These are phyloP conservation scores for Hypoxylon crocopeplum DNA, from an alignment of 495 filamentous ascomycete species.

Conservation along the genomic window DNA sequence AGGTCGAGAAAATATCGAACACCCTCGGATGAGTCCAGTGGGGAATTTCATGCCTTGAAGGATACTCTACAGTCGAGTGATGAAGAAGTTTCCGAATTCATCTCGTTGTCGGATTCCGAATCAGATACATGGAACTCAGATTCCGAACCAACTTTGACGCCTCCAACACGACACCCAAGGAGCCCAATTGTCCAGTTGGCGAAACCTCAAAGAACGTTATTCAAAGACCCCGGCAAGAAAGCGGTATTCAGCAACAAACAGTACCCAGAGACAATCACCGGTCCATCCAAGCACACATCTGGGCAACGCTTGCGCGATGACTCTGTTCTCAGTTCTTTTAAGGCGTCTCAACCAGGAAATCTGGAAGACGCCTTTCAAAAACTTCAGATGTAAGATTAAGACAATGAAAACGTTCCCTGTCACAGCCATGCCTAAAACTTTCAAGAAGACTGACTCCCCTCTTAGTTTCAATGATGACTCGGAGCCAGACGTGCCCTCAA, in stretches of 20 bases:
- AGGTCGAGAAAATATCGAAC: neutral
- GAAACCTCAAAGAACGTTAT: constrained; percentile 26
- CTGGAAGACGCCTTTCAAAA: constrained; percentile 40
- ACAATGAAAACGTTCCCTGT: neutral
- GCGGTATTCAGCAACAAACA: constrained; percentile 9
- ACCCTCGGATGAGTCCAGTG: constrained; percentile 1
- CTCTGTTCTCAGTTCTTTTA: constrained; percentile 3
- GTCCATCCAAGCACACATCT: constrained; percentile 15
- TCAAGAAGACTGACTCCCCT: constrained; percentile 13
- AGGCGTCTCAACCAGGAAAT: constrained; percentile 17
- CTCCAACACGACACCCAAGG: constrained; percentile 19
- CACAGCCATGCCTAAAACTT: neutral
- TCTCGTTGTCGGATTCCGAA: constrained; percentile 22
- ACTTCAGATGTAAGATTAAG: constrained; percentile 38
- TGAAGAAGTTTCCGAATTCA: constrained; percentile 34
- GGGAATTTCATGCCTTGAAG: constrained; percentile 5
- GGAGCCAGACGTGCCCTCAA: constrained; percentile 16
- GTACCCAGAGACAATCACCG: constrained; percentile 8
- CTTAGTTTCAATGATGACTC: constrained; percentile 38
- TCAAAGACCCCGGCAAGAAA: constrained; percentile 25
- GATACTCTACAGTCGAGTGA: constrained; percentile 3
- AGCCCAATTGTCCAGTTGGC: constrained; percentile 23
- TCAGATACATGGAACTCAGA: constrained; percentile 29
- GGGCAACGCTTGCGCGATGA: constrained; percentile 5
- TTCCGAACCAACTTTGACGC: constrained; percentile 26